Conservation (phyloP, 2,329 filamentous ascomycete genomes). For the Colletotrichum siamense region DNA sequence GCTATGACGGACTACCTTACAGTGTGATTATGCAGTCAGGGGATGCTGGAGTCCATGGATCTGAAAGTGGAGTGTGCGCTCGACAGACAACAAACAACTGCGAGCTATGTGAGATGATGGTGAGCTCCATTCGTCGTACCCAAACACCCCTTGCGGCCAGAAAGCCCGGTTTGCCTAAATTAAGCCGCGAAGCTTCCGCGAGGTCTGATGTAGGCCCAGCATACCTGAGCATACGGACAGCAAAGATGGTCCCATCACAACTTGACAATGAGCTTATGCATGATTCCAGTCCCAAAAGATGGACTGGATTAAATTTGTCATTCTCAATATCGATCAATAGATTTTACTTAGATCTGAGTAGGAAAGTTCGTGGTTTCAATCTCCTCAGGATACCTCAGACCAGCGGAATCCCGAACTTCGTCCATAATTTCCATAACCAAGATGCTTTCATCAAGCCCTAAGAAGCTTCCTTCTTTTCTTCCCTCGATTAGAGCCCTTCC, state of each 20-base stretch:
- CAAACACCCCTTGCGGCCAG: not conserved
- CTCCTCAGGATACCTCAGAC: not conserved
- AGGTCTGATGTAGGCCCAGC: not conserved
- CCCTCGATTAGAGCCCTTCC: slow-evolving; percentile 78
- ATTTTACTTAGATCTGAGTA: not conserved
- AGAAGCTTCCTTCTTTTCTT: slow-evolving; percentile 72
- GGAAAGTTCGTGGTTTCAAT: not conserved
- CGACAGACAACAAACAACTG: not conserved
- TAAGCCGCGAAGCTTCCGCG: not conserved
- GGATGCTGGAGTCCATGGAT: not conserved
- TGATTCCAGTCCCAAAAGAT: not conserved
- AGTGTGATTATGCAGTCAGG: not conserved
- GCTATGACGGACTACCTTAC: not conserved
- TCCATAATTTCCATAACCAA: slow-evolving; percentile 81
- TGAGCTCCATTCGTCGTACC: not conserved
- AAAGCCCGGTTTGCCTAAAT: not conserved
- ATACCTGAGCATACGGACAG: not conserved
- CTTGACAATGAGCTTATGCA: not conserved
- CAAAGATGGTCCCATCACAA: not conserved
- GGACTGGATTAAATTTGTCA: not conserved
- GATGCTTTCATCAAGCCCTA: slow-evolving; percentile 79
- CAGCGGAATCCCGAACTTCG: not conserved
- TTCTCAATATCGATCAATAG: not conserved
- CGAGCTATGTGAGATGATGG: not conserved
- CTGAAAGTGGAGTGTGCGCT: not conserved